Evolutionary conservation across 2,329 filamentous ascomycete genomes (phyloP).

Genomic region (Eutypella sp.): DNA sequence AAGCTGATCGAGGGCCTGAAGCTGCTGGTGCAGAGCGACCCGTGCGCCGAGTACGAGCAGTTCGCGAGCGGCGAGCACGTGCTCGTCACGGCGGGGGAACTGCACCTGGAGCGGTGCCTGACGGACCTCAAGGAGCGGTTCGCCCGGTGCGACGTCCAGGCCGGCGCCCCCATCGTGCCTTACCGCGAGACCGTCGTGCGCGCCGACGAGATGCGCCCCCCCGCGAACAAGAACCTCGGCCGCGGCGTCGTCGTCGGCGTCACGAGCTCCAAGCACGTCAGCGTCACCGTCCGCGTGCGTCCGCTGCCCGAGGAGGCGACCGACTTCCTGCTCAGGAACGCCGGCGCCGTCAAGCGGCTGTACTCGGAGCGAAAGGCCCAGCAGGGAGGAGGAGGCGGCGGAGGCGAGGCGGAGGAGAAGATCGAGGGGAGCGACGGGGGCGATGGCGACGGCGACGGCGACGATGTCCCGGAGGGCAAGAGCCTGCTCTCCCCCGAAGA

Average conservation of each 20-base stretch:
- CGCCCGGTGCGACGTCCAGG: conserved; percentile 89
- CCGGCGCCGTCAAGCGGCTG: conserved; percentile 70
- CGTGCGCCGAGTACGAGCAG: conserved; percentile 92
- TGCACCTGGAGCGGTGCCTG: conserved; percentile 89
- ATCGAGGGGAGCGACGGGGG: conserved; percentile 33
- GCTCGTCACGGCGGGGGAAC: conserved; percentile 84
- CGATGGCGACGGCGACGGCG: conserved; percentile 40
- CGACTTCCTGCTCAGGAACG: conserved; percentile 78
- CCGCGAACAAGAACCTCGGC: conserved; percentile 78
- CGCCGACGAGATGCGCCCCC: conserved; percentile 86
- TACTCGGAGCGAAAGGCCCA: conserved; percentile 64
- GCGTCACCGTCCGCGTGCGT: conserved; percentile 68
- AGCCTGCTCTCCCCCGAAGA: conserved; percentile 63
- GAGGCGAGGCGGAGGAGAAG: conserved; percentile 23
- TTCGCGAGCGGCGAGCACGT: conserved; percentile 93
- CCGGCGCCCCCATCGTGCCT: conserved; percentile 89
- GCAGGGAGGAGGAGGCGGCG: conserved; percentile 18
- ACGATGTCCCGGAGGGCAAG: conserved; percentile 54
- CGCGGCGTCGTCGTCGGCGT: conserved; percentile 71
- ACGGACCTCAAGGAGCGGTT: conserved; percentile 92
- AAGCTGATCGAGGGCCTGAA: conserved; percentile 90
- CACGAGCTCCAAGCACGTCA: conserved; percentile 83
- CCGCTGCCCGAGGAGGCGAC: conserved; percentile 76
- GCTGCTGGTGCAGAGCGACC: conserved; percentile 88
- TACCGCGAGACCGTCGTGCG: conserved; percentile 89